These are phyloP conservation scores for Claviceps purpurea DNA, from an alignment of 2,329 filamentous ascomycete genomes.

Conservation along the genomic window DNA sequence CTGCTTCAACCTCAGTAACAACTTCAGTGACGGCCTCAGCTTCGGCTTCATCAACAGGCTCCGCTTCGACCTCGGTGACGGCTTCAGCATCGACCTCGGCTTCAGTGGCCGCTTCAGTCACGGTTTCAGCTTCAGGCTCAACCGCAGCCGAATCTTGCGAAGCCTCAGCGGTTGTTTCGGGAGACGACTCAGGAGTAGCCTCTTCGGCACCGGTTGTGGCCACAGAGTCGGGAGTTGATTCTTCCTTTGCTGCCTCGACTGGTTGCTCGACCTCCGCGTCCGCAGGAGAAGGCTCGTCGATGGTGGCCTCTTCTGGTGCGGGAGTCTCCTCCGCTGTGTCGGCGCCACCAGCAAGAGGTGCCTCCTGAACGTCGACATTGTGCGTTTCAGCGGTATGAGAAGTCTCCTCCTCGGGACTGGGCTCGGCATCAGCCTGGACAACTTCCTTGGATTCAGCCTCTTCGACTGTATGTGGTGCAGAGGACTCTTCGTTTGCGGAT, in stretches of 20 bases:
- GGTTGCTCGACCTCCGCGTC: neutral
- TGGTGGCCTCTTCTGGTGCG: neutral
- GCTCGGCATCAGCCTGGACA: neutral
- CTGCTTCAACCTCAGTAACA: neutral
- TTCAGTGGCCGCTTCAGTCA: neutral
- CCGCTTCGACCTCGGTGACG: neutral
- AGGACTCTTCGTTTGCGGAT: neutral
- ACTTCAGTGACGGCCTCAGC: constrained; percentile 1
- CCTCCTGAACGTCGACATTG: neutral
- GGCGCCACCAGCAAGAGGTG: neutral
- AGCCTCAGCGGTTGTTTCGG: constrained; percentile 1
- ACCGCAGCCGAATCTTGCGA: neutral
- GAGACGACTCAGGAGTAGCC: neutral
- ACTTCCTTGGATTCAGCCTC: neutral
- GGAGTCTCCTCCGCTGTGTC: neutral
- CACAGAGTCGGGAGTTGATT: neutral
- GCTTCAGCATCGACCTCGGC: neutral
- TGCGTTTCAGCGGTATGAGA: neutral
- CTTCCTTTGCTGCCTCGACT: neutral
- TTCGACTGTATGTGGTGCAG: neutral
- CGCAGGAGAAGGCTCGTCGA: neutral
- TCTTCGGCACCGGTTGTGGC: neutral
- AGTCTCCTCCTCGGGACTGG: neutral
- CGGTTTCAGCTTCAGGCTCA: too few species aligned
- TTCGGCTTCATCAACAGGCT: too few species aligned